Base-by-base conservation (phyloP, 2,329 filamentous ascomycete species). In the Teratosphaeria viscida region DNA sequence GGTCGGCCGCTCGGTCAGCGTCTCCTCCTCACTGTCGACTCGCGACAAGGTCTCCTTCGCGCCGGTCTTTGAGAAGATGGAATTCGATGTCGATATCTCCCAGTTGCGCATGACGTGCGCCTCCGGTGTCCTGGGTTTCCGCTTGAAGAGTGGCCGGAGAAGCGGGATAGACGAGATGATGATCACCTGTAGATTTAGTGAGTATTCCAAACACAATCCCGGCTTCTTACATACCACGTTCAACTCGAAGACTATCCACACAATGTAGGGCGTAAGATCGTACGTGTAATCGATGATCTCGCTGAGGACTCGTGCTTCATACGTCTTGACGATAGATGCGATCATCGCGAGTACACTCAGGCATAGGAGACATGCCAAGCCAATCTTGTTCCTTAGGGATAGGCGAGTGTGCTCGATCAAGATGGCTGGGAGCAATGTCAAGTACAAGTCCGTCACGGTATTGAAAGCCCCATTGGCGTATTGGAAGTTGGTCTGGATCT, bases 281-380 rank as follows among this genome's bases (percentile, higher is more conserved):
- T 66, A 54, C 59, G 69, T 70, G 54, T 67, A 71, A 55, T 72
- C 70, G 4, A 65, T 57, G n/a, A 68, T 37, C 53, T 64, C 35
- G 56, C 60, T 65, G 12, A 72, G 61, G 19, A 58, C 59, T 54
- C 62, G 64, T 26, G 69, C 64, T 58, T 70, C 67, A 56, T 67
- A 66, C 2, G 70, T 72, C 59, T 70, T 70, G 34, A 69, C 66
- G 37, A 69, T 66, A 32, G 67, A 66, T 8, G 69, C 66, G 29
- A 67, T 61, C 66, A 70, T 69, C 16, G 70, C 70, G 8, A 69
- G 29, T 23, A 67, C 39, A 52, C 67, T 69, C 39, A 70, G 56
- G 56, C 68, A 69, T 1, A 70, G 62, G 26, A 70, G 37, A 47
- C 54, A 63, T 16, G 59, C 65, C 10, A 70, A 54, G 6, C 64